Evolutionary conservation across 768 basidiomycete species (phyloP), one percentile per base, ranked within the genome.

Genomic region (Podaxis rugospora): DNA sequence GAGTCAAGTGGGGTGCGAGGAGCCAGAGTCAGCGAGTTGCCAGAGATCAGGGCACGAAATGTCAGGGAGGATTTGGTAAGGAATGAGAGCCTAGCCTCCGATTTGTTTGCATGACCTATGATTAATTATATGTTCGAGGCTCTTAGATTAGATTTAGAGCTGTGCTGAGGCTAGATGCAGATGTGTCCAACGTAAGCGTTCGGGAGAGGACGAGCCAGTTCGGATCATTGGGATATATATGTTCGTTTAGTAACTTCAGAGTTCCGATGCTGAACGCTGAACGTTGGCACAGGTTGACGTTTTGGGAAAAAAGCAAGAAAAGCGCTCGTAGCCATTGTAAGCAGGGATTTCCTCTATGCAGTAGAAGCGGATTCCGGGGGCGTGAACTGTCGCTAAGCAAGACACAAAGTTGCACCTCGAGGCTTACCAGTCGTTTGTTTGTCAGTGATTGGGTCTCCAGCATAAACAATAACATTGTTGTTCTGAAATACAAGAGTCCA

Each of bases 161-260:
- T 21, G 25, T 27, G 25, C 25, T 23, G 47, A 49, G 23, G 47
- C 21, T 18, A 49, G 21, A 23, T 23, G 21, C 47, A 25, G 13
- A 23, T 21, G 11, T 49, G 25, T 11, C 10, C 21, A 49, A 49
- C 21, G 47, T 27, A 27, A 49, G 13, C 18, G 42, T 42, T 55
- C 39, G 23, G 27, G 40, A 55, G 40, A 36, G 25, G 21, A 49
- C 54, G 54, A 55, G 40, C 54, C 54, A 42, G 54, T 44, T 55
- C 40, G 54, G 54, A 55, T 55, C 37, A 55, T 11, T 14, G 5
- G 10, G 10, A 9, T 52, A 49, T 25, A 9, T 52, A 49, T 25
- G 23, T 1, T 1, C 11, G 40, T 5, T 42, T 42, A 49, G 10
- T 13, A n/a, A n/a, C n/a, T n/a, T n/a, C n/a, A n/a, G n/a, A n/a